These are phyloP conservation scores for Starmerella floris DNA, from an alignment of 805 yeast species.

Conservation along the genomic window DNA sequence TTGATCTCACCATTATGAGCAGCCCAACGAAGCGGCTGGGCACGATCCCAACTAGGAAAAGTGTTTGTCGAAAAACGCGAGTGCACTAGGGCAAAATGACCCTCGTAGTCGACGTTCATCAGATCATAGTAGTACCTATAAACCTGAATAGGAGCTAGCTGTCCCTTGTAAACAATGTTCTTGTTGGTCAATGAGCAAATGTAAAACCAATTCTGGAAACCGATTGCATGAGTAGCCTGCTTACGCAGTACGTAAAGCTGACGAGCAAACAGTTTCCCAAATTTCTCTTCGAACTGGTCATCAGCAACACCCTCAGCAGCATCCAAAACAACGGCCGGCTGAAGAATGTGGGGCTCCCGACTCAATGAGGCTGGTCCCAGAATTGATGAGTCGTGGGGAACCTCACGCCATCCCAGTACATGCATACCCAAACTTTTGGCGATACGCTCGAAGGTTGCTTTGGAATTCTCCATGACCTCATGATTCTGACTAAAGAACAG, in stretches of 20 bases:
- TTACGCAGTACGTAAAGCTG: constrained; percentile 77
- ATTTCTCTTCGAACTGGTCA: constrained; percentile 35
- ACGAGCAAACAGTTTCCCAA: constrained; percentile 60
- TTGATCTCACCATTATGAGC: constrained; percentile 99
- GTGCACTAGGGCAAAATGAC: constrained; percentile 91
- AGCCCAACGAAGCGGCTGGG: constrained; percentile 92
- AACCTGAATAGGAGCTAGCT: constrained; percentile 90
- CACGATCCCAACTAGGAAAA: constrained; percentile 99
- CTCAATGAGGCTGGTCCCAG: constrained; percentile 90
- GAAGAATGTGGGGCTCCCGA: constrained; percentile 81
- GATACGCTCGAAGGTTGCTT: constrained; percentile 63
- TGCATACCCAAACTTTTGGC: constrained; percentile 64
- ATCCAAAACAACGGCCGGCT: constrained; percentile 75
- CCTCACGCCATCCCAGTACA: constrained; percentile 89
- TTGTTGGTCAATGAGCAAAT: constrained; percentile 81
- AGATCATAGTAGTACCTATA: constrained; percentile 89
- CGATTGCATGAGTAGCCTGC: constrained; percentile 80
- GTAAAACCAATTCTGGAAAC: constrained; percentile 94
- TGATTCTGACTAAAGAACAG: constrained; percentile 79
- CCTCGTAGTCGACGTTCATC: constrained; percentile 80
- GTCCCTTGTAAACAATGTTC: constrained; percentile 94
- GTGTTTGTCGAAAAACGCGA: constrained; percentile 96
- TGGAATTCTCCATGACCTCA: constrained; percentile 54
- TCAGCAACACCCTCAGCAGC: constrained; percentile 35
- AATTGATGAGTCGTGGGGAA: constrained; percentile 88